Base-by-base conservation (phyloP, 345 rosid genomes). In the Eucalyptus marginata region DNA sequence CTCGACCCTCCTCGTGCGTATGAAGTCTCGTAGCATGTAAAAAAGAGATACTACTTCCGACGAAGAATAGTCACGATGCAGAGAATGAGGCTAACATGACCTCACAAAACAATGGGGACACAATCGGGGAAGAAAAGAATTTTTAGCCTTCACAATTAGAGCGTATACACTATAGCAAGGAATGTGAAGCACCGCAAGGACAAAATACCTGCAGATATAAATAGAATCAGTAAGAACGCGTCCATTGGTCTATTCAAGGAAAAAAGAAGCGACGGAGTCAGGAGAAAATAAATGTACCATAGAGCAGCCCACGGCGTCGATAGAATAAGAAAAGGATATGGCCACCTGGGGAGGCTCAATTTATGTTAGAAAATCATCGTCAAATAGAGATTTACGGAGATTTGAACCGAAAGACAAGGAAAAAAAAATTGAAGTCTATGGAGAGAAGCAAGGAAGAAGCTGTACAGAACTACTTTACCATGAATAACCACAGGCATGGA, bases 261-360 rank as follows among this genome's bases (percentile, higher is more conserved):
- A 9, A 71, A 27, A 29, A 9, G 17, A 11, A 29, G 6, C 24
- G 10, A 5, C 13, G 15, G 29, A 18, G n/a, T 13, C 6, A 46
- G 9, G 22, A 52, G 43, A 49, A 62, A 49, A 20, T 17, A 47
- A 51, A 44, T 46, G 27, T 92, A 97, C 99, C 98, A 96, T 85
- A 97, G 89, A 18, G 98, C 96, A 89, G 97, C 97, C 96, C 93
- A 94, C 29, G 98, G 92, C 2, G 88, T 87, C 49, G 95, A 86
- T 10, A 96, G 96, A 93, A 94, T 95, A 14, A 98, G 93, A 92
- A 98, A 98, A 14, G 97, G 95, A 87, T 98, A 98, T 50, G 99
- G 99, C 99, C 99, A 98, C 99, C 99, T 97, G 92, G 43, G 51
- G 44, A 87, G 36, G 27, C 49, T 47, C 52, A 44, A 47, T 8